Conservation (phyloP, 1,284 basidiomycete species). For the Irpex sp. region DNA sequence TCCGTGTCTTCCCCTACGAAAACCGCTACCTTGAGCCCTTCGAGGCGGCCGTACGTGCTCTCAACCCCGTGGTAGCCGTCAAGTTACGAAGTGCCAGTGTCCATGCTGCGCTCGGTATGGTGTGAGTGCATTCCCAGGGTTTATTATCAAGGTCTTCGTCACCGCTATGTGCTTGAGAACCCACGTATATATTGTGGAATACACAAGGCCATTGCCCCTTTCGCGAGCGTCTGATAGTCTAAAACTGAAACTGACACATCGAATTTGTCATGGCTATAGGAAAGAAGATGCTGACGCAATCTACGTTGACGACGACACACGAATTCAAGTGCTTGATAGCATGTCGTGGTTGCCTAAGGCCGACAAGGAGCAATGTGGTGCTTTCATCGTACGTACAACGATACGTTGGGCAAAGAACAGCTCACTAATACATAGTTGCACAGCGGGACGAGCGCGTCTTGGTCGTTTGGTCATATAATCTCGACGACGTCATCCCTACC, state of each 20-base stretch:
- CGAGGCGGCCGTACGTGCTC: conserved; percentile 60
- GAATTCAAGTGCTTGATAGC: conserved; percentile 64
- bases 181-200: too few species aligned
- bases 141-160: not conserved
- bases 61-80: conserved; percentile 79
- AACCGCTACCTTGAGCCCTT: conserved; percentile 56
- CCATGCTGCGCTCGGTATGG: conserved; percentile 65
- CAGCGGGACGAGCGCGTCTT: conserved; percentile 73
- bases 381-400: conserved; percentile 59
- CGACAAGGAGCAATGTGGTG: conserved; percentile 79
- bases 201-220: too few species aligned
- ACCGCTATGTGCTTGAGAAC: too few species aligned
- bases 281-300: conserved; percentile 47
- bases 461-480: conserved; percentile 73
- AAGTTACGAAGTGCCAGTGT: conserved; percentile 77
- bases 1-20: conserved; percentile 71
- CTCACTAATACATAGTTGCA: not conserved
- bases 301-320: conserved; percentile 52
- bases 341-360: conserved; percentile 62
- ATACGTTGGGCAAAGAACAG: too few species aligned
- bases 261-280: conserved; percentile 29
- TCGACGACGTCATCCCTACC: conserved; percentile 65
- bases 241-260: not conserved
- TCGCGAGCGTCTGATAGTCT: too few species aligned
- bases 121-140: conserved; percentile 41